Percentiles rank a stretch among this genome's conserved stretches.
Conservation (phyloP, 1,139 yeast species). For the Nakaseomyces nivariensis region DNA sequence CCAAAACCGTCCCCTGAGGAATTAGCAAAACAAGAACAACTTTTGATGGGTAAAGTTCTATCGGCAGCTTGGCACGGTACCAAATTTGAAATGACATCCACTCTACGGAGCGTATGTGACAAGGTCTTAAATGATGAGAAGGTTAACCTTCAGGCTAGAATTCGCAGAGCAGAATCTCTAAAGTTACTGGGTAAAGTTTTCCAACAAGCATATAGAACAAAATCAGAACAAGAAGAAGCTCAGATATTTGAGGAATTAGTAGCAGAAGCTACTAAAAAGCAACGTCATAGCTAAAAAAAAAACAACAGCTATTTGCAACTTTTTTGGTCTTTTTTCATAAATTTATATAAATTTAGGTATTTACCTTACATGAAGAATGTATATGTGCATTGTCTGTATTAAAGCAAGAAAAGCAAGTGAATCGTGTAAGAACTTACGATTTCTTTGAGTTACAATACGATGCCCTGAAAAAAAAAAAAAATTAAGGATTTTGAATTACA, state of each 20-base stretch:
- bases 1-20: constrained; percentile 65
- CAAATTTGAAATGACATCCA: constrained; percentile 79
- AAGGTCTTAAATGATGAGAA: constrained; percentile 54
- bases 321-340: neutral
- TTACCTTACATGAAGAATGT: neutral
- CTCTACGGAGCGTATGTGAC: constrained; percentile 81
- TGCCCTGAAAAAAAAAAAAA: no score
- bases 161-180: constrained; percentile 75
- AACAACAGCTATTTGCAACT: neutral
- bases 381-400: no score
- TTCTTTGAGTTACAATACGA: neutral
- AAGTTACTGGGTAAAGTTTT: constrained; percentile 68
- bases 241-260: constrained; percentile 83
- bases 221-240: constrained; percentile 85
- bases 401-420: no score
- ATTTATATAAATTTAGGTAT: neutral
- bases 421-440: no score
- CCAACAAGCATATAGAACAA: constrained; percentile 54
- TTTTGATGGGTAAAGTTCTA: constrained; percentile 78
- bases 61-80: constrained; percentile 98
- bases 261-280: constrained; percentile 79
- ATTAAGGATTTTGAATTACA: no score
- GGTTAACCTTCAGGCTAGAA: constrained; percentile 45
- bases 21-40: constrained; percentile 75
- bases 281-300: constrained; percentile 20